phyloP scores from a whole-genome alignment of 805 yeast genomes.

The Lachancea meyersii region DNA sequence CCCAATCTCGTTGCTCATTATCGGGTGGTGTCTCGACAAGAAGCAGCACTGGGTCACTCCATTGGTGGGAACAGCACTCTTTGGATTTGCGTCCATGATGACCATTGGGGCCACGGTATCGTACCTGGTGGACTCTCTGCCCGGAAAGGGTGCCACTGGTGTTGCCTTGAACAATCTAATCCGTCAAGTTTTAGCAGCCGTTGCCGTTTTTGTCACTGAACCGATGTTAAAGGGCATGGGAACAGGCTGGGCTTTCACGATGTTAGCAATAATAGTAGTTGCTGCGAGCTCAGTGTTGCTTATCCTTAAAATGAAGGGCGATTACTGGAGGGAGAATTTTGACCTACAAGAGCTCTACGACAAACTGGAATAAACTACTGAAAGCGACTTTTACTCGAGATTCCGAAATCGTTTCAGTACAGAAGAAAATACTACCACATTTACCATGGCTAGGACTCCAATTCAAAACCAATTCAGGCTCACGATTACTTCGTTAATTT shows the following conservation, averaged over 20 bases:
- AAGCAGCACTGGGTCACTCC: slow-evolving; percentile 73
- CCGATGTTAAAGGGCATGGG: slow-evolving; percentile 66
- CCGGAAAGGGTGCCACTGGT: slow-evolving; percentile 86
- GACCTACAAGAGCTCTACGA: slow-evolving; percentile 56
- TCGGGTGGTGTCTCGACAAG: slow-evolving; percentile 75
- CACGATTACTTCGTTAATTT: too few species aligned
- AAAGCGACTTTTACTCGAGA: neutral
- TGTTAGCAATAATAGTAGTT: slow-evolving; percentile 53
- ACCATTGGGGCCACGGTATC: slow-evolving; percentile 77
- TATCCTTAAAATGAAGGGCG: slow-evolving; percentile 49
- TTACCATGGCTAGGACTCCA: too few species aligned
- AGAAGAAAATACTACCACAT: too few species aligned
- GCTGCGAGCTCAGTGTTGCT: slow-evolving; percentile 39
- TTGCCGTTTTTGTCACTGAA: slow-evolving; percentile 67
- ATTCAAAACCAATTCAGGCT: too few species aligned
- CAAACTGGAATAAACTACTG: slow-evolving; percentile 24
- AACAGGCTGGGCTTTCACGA: slow-evolving; percentile 61
- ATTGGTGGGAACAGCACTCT: slow-evolving; percentile 70
- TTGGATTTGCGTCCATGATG: slow-evolving; percentile 80
- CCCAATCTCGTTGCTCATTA: slow-evolving; percentile 61
- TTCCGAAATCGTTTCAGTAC: too few species aligned
- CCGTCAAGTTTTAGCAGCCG: slow-evolving; percentile 68
- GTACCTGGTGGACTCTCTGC: slow-evolving; percentile 74
- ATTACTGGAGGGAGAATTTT: slow-evolving; percentile 56
- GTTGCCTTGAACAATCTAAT: slow-evolving; percentile 75